Evolutionary conservation across 352 stramenopile species (phyloP), one percentile per base, ranked within the genome.

Genomic region (Pythium rhizo-oryzae): DNA sequence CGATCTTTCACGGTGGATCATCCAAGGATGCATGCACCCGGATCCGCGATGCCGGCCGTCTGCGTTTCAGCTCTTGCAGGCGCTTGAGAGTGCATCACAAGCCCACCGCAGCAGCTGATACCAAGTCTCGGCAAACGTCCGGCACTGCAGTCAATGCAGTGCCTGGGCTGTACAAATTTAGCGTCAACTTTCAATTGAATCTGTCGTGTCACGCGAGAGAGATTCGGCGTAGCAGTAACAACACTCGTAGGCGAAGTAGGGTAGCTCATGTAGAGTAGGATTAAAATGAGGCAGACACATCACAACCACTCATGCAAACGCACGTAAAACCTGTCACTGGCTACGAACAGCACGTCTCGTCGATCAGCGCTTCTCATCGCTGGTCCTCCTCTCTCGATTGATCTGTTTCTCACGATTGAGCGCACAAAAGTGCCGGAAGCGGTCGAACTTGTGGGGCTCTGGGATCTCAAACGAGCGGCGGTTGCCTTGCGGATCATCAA

Each of bases 1-100:
- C 11, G 77, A 89, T 43, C 55, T 89, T 11, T 89, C 84, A 13
- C 71, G 75, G 41, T 90, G 84, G 84, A 85, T 92, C 50, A 82
- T 89, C 44, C 79, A 87, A 58, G 77, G 84, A 8, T 92, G 84
- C 46, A 76, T 92, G 30, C 84, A 90, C 44, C 78, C 79, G 0
- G 82, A 92, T 50, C 84, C 84, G 25, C 73, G 81, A 18, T 90
- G 81, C 59, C 82, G 84, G 66, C 82, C 82, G 43, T 85, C 74
- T 11, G 80, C 84, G 15, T 77, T 71, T n/a, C 82, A 92, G 67
- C 70, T 92, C 16, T 71, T 89, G 13, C 79, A 90, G 50, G 79
- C 75, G 11, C 61, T 93, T 30, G 74, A 87, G 24, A 82, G 65
- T 12, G 73, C 72, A 33, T 54, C 46, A n/a, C 65, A 67, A 63